Percentiles rank a stretch among this genome's conserved stretches.
phyloP scores from a whole-genome alignment of 2,329 filamentous ascomycete species.

The Sclerotinia sclerotiorum region DNA sequence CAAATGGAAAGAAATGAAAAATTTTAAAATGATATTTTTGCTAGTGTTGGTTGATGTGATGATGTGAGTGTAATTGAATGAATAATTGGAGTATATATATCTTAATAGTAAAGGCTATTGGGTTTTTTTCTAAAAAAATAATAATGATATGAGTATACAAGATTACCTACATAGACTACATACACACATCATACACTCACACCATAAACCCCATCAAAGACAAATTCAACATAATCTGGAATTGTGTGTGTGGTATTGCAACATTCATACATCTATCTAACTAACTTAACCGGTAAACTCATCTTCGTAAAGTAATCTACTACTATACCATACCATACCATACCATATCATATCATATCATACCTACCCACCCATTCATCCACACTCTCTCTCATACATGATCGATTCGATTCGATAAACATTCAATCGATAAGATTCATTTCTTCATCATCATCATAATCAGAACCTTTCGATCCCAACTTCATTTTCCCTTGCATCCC shows the following conservation, averaged over 20 bases:
- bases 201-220: not conserved
- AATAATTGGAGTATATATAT: too few species aligned
- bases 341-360: not conserved
- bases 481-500: slow-evolving; percentile 12
- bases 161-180: too few species aligned
- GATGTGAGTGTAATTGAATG: too few species aligned
- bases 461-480: slow-evolving; percentile 3
- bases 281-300: not conserved
- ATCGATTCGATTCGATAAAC: not conserved
- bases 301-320: slow-evolving; percentile 16
- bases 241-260: slow-evolving; percentile 10
- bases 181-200: too few species aligned
- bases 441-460: slow-evolving; percentile 18
- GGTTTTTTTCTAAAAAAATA: too few species aligned
- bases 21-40: too few species aligned
- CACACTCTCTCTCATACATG: slow-evolving; percentile 11
- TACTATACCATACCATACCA: not conserved
- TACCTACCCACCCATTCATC: not conserved
- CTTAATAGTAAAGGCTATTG: too few species aligned
- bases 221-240: not conserved
- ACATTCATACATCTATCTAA: slow-evolving; percentile 6
- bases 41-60: too few species aligned
- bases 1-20: slow-evolving; percentile 2
- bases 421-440: slow-evolving; percentile 16
- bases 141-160: too few species aligned